phyloP scores from a whole-genome alignment of 768 basidiomycete genomes.

The Leucocoprinus birnbaumii region DNA sequence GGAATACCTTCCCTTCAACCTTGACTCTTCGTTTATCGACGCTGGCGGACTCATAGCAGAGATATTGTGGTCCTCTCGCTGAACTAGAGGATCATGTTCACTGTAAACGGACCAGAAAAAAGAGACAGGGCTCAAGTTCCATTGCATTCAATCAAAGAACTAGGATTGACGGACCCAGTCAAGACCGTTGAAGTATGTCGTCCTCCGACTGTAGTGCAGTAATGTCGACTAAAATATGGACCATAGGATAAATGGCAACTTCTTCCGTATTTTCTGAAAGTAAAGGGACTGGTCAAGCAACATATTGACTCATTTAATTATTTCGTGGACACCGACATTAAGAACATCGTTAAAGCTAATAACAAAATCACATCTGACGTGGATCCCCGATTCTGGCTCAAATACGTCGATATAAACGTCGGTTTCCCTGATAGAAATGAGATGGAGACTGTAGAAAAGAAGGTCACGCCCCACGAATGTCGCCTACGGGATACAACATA shows the following conservation, averaged over 20 bases:
- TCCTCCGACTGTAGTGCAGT: background rate
- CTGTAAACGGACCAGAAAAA: slow-evolving; percentile 20
- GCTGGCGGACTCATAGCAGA: background rate
- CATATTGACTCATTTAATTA: slow-evolving; percentile 99
- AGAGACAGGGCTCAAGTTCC: slow-evolving; percentile 58
- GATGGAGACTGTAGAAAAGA: slow-evolving; percentile 70
- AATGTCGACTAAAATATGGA: background rate
- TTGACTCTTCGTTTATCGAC: background rate
- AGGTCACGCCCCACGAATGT: slow-evolving; percentile 95
- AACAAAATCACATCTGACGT: slow-evolving; percentile 95
- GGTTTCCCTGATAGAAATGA: slow-evolving; percentile 91
- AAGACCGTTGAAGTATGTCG: slow-evolving; percentile 84
- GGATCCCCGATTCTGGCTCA: slow-evolving; percentile 94
- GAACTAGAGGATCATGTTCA: background rate
- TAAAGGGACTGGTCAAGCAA: slow-evolving; percentile 98
- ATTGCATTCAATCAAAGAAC: slow-evolving; percentile 64
- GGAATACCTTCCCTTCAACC: no score
- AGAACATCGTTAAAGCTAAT: slow-evolving; percentile 93
- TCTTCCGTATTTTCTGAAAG: slow-evolving; percentile 92
- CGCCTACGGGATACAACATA: slow-evolving; percentile 95
- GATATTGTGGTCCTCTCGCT: background rate
- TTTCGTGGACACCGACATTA: slow-evolving; percentile 96
- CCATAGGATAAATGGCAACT: slow-evolving; percentile 97
- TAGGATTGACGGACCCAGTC: slow-evolving; percentile 85
- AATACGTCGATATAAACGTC: slow-evolving; percentile 93